Percentiles rank a stretch among this genome's conserved stretches.
phyloP scores from a whole-genome alignment of 129 eudicot species.

The Flaveria sonorensis region DNA sequence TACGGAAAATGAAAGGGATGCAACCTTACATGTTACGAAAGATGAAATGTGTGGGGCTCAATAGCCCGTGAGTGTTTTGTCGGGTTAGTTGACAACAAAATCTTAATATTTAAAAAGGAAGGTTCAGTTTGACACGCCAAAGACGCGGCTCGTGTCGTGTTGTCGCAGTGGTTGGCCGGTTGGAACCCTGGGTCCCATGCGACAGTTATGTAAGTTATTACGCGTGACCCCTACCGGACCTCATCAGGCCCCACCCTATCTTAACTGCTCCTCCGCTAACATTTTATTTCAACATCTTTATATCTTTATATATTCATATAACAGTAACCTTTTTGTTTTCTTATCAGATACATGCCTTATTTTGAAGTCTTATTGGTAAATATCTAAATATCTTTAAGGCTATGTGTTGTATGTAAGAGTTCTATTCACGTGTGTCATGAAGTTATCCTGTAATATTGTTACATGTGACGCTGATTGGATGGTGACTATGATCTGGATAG shows the following conservation, averaged over 20 bases:
- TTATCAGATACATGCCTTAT: background rate
- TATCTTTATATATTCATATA: background rate
- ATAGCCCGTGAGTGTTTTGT: slow-evolving; percentile 34
- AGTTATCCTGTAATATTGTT: too few species aligned
- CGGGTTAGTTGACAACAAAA: slow-evolving; percentile 37
- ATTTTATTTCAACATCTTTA: background rate
- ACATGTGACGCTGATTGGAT: too few species aligned
- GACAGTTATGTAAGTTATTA: slow-evolving; percentile 49
- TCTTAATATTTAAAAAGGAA: background rate
- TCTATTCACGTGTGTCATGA: too few species aligned
- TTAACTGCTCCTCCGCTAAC: slow-evolving; percentile 29
- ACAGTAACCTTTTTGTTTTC: background rate
- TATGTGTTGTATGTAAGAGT: too few species aligned
- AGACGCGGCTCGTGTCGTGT: slow-evolving; percentile 35
- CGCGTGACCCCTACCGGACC: slow-evolving; percentile 36
- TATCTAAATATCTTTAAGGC: background rate
- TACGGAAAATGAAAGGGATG: background rate
- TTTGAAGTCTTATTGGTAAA: background rate
- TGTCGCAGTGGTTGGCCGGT: slow-evolving; percentile 44
- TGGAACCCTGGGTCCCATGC: slow-evolving; percentile 34
- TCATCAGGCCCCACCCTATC: slow-evolving; percentile 29
- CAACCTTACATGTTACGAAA: slow-evolving; percentile 20
- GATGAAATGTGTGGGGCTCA: slow-evolving; percentile 14
- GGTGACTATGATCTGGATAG: too few species aligned
- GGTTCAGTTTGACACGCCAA: slow-evolving; percentile 43